A percentile compares a stretch with the other conserved stretches of the same genome.
Conservation (phyloP, 345 rosid species). For the Iberis pinnata region DNA sequence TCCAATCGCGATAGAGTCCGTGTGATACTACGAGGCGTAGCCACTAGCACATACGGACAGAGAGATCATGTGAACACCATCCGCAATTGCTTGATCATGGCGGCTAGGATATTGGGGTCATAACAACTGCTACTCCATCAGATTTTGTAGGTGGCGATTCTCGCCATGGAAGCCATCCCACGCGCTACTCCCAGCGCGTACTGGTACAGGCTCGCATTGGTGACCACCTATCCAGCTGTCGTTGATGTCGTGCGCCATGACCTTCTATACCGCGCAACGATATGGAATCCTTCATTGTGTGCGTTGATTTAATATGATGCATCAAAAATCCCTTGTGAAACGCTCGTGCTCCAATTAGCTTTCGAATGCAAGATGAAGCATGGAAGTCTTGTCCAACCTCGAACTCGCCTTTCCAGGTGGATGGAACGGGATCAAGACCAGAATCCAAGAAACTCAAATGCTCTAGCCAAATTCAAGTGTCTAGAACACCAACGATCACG, state of each 20-base stretch:
- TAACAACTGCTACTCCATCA: slow-evolving; percentile 79
- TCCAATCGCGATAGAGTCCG: slow-evolving; percentile 75
- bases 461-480: slow-evolving; percentile 85
- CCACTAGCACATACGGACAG: slow-evolving; percentile 74
- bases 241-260: slow-evolving; percentile 87
- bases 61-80: slow-evolving; percentile 80
- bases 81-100: slow-evolving; percentile 73
- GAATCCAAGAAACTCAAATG: slow-evolving; percentile 57
- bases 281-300: slow-evolving; percentile 41
- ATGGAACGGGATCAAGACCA: slow-evolving; percentile 45
- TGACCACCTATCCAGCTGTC: slow-evolving; percentile 63
- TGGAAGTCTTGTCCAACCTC: slow-evolving; percentile 56
- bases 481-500: slow-evolving; percentile 73
- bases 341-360: slow-evolving; percentile 78
- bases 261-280: slow-evolving; percentile 84
- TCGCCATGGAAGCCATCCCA: slow-evolving; percentile 78
- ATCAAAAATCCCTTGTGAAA: slow-evolving; percentile 52
- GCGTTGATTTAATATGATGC: slow-evolving; percentile 25
- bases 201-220: slow-evolving; percentile 52
- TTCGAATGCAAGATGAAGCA: slow-evolving; percentile 54
- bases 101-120: slow-evolving; percentile 85
- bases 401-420: slow-evolving; percentile 64
- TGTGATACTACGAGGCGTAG: slow-evolving; percentile 58
- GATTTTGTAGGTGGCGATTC: slow-evolving; percentile 80
- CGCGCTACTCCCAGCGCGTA: slow-evolving; percentile 74